Conservation (phyloP, 192 early-diverging fungal species). For the Coemansia sp. region DNA sequence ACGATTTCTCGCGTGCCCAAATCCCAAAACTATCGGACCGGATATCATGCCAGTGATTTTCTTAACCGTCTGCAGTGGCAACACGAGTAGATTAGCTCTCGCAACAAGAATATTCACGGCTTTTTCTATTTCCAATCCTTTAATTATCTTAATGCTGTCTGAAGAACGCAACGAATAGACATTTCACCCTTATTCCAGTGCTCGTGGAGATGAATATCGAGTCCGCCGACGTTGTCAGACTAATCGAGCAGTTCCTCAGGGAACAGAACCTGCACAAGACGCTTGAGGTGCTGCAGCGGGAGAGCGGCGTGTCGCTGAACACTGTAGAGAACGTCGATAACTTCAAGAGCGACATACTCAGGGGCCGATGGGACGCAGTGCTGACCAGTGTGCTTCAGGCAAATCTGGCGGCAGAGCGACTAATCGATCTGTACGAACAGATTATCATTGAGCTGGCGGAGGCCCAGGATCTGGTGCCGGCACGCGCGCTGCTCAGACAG, state of each 20-base stretch:
- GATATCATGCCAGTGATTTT: no score
- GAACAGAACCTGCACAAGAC: conserved; percentile 86
- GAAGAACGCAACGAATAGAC: no score
- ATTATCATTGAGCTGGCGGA: conserved; percentile 89
- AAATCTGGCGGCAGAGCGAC: conserved; percentile 65
- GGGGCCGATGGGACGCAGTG: conserved; percentile 88
- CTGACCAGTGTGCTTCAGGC: conserved; percentile 59
- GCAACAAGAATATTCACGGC: no score
- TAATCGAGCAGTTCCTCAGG: conserved; percentile 91
- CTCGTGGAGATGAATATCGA: conserved; percentile 36
- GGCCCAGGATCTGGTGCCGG: conserved; percentile 76
- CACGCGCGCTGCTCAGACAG: conserved; percentile 79
- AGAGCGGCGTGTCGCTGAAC: conserved; percentile 76
- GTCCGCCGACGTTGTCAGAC: conserved; percentile 71
- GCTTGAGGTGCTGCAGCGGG: conserved; percentile 77
- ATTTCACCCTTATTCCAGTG: no score
- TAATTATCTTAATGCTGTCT: no score
- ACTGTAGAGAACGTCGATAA: conserved; percentile 78
- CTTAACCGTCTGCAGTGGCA: no score
- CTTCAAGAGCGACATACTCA: conserved; percentile 72
- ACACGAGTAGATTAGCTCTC: no score
- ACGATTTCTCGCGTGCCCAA: no score
- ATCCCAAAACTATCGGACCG: no score
- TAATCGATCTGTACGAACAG: conserved; percentile 89
- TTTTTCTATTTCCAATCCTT: no score